phyloP scores from a whole-genome alignment of 345 rosid genomes.

The Linum trigynum region DNA sequence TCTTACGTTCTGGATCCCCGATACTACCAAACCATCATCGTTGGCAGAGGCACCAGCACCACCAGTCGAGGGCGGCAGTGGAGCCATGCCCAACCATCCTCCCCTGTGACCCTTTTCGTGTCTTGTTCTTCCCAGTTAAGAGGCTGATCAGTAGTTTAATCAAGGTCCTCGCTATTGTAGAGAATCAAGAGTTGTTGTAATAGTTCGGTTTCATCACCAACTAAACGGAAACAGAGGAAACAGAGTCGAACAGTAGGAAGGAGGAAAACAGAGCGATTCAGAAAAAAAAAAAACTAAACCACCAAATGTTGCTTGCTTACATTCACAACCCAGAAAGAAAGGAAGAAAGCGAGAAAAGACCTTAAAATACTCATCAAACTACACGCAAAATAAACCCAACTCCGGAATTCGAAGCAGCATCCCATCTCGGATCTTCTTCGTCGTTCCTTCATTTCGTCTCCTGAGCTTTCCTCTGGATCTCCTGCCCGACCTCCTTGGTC shows the following conservation, averaged over 20 bases:
- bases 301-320: no score
- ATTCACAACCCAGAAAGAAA: background rate
- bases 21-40: constrained; percentile 27
- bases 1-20: constrained; percentile 91
- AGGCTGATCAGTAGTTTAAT: constrained; percentile 8
- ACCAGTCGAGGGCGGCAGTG: constrained; percentile 21
- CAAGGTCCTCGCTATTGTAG: background rate
- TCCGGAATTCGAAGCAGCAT: background rate
- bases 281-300: no score
- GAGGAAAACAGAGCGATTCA: no score
- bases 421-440: background rate
- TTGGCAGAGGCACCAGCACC: no score
- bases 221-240: no score
- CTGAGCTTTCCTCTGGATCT: constrained; percentile 31
- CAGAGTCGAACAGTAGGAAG: background rate
- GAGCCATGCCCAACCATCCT: constrained; percentile 17
- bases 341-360: no score
- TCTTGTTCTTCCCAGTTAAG: constrained; percentile 4
- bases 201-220: background rate
- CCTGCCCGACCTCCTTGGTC: constrained; percentile 44
- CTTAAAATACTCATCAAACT: no score
- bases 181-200: background rate
- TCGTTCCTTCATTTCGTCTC: constrained; percentile 16
- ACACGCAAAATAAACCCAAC: background rate
- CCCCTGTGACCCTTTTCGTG: constrained; percentile 13